Conservation (phyloP, 805 yeast species). For the Candida fluviatilis region DNA sequence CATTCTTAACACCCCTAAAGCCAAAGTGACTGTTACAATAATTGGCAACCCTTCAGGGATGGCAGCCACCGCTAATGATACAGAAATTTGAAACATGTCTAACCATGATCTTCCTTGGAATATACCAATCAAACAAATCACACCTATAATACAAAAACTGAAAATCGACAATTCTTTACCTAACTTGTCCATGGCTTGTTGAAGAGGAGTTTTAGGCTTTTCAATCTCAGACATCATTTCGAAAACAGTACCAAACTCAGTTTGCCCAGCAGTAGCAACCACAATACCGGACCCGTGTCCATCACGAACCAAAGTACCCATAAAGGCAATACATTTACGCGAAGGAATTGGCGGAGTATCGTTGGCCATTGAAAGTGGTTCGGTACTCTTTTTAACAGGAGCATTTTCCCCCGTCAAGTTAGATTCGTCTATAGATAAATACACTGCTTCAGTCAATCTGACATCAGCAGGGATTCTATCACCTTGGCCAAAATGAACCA, state of each 20-base stretch:
- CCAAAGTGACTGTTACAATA: slow-evolving; percentile 95
- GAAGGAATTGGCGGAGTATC: slow-evolving; percentile 56
- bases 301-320: slow-evolving; percentile 96
- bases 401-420: slow-evolving; percentile 93
- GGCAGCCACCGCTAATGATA: slow-evolving; percentile 97
- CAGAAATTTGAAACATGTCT: slow-evolving; percentile 97
- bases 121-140: slow-evolving; percentile 88
- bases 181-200: slow-evolving; percentile 89
- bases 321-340: slow-evolving; percentile 78
- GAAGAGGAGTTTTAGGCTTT: slow-evolving; percentile 97
- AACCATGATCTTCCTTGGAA: slow-evolving; percentile 92
- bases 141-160: slow-evolving; percentile 83
- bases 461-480: slow-evolving; percentile 97
- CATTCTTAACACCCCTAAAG: slow-evolving; percentile 95
- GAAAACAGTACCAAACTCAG: slow-evolving; percentile 93
- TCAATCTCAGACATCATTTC: slow-evolving; percentile 94
- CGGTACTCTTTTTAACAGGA: slow-evolving; percentile 69
- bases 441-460: slow-evolving; percentile 73
- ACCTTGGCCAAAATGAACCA: slow-evolving; percentile 85
- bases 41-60: slow-evolving; percentile 99
- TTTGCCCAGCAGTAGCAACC: slow-evolving; percentile 80
- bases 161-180: slow-evolving; percentile 86
- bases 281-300: slow-evolving; percentile 95
- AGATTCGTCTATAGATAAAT: slow-evolving; percentile 85
- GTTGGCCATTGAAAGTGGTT: slow-evolving; percentile 31